A percentile compares a stretch with the other conserved stretches of the same genome.
phyloP scores from a whole-genome alignment of 2,329 filamentous ascomycete species.

The Aspergillus sp. region DNA sequence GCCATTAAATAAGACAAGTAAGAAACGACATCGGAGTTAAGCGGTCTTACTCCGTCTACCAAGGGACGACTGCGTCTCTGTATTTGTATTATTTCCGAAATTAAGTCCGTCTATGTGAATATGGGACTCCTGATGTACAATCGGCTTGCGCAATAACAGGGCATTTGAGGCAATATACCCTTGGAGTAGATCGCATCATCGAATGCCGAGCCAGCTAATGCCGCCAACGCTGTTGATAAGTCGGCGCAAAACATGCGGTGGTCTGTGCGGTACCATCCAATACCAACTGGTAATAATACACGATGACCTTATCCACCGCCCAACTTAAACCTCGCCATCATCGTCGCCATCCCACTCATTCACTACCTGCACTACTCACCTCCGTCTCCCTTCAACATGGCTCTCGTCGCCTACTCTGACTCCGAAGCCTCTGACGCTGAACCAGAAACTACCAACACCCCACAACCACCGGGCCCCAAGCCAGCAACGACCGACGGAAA shows the following conservation, averaged over 20 bases:
- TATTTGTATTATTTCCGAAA: too few relatives aligned
- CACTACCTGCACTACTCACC: background rate
- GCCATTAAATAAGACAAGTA: too few relatives aligned
- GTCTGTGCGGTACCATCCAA: background rate
- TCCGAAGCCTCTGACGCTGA: conserved; percentile 69
- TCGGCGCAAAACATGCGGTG: background rate
- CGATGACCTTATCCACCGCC: background rate
- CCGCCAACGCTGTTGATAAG: too few relatives aligned
- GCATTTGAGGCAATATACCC: too few relatives aligned
- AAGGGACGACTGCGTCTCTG: too few relatives aligned
- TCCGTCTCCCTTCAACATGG: conserved; percentile 52
- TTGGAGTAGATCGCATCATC: too few relatives aligned
- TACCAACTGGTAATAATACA: background rate
- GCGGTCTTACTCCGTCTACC: too few relatives aligned
- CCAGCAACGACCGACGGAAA: conserved; percentile 26
- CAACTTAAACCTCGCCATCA: background rate
- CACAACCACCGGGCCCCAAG: conserved; percentile 17
- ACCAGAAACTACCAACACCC: conserved; percentile 31
- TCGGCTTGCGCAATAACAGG: too few relatives aligned
- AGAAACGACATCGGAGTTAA: too few relatives aligned
- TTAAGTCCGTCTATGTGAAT: too few relatives aligned
- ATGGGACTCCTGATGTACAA: too few relatives aligned
- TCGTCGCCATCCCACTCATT: background rate
- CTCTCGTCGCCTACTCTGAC: conserved; percentile 79
- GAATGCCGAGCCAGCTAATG: too few relatives aligned